Conservation (phyloP, 129 eudicot genomes). For the Lonicera japonica region DNA sequence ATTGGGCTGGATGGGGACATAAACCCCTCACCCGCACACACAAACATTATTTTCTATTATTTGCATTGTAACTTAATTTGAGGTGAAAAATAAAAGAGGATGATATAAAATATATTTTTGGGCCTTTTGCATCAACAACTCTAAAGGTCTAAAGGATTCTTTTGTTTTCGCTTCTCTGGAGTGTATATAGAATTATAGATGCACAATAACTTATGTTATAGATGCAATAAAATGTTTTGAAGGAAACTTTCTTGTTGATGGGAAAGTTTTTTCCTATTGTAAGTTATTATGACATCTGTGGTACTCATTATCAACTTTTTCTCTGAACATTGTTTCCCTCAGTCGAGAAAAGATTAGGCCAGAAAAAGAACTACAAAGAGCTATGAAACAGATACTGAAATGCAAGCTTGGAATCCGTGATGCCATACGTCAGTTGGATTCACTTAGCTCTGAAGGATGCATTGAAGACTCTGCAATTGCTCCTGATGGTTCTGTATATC, state of each 20-base stretch:
- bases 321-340: slow-evolving; percentile 11
- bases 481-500: slow-evolving; percentile 96
- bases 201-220: too few relatives aligned
- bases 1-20: too few relatives aligned
- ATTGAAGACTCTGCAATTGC: slow-evolving; percentile 71
- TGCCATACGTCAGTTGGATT: slow-evolving; percentile 72
- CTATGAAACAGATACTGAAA: slow-evolving; percentile 73
- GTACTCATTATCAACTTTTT: not conserved
- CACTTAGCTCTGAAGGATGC: slow-evolving; percentile 79
- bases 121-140: too few relatives aligned
- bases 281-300: not conserved
- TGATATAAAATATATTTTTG: too few relatives aligned
- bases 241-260: not conserved
- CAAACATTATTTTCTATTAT: too few relatives aligned
- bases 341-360: slow-evolving; percentile 96
- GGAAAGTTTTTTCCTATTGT: not conserved
- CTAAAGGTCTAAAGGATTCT: too few relatives aligned
- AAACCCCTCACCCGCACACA: too few relatives aligned
- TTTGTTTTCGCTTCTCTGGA: too few relatives aligned
- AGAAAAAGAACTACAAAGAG: slow-evolving; percentile 85
- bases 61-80: too few relatives aligned
- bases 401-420: slow-evolving; percentile 95
- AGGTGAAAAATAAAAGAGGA: too few relatives aligned
- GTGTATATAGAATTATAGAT: too few relatives aligned
- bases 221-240: not conserved